These are phyloP conservation scores for Cryptococcus deneoformans DNA, from an alignment of 1,284 basidiomycete genomes.

Conservation along the genomic window DNA sequence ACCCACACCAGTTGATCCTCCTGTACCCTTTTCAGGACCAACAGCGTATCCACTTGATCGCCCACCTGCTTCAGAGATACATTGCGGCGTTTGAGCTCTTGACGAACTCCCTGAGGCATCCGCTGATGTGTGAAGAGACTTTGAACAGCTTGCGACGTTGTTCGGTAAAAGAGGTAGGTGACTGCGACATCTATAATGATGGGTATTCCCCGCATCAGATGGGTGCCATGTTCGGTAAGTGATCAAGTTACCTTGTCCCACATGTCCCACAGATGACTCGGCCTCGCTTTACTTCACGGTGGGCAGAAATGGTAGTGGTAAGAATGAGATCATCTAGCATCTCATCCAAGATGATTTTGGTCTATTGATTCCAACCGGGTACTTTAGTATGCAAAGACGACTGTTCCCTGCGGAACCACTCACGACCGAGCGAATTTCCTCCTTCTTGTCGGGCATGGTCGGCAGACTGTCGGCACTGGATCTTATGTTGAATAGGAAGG, in stretches of 20 bases:
- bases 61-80: not conserved
- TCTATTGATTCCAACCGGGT: constrained; percentile 14
- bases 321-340: constrained; percentile 36
- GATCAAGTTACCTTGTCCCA: constrained; percentile 31
- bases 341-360: constrained; percentile 33
- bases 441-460: not conserved
- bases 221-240: not conserved
- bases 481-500: no score
- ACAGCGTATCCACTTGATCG: constrained; percentile 31
- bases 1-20: constrained; percentile 40
- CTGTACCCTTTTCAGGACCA: constrained; percentile 46
- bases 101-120: not conserved
- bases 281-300: constrained; percentile 42
- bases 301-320: constrained; percentile 35
- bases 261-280: constrained; percentile 35
- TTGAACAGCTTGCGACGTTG: not conserved
- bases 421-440: not conserved
- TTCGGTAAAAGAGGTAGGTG: constrained; percentile 11
- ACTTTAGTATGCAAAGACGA: not conserved
- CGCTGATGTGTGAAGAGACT: constrained; percentile 7
- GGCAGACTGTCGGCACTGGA: no score
- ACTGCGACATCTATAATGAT: constrained; percentile 12
- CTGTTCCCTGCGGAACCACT: not conserved
- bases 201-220: not conserved
- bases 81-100: not conserved